Conservation (phyloP, 352 stramenopile genomes). For the Globisporangium lucens region DNA sequence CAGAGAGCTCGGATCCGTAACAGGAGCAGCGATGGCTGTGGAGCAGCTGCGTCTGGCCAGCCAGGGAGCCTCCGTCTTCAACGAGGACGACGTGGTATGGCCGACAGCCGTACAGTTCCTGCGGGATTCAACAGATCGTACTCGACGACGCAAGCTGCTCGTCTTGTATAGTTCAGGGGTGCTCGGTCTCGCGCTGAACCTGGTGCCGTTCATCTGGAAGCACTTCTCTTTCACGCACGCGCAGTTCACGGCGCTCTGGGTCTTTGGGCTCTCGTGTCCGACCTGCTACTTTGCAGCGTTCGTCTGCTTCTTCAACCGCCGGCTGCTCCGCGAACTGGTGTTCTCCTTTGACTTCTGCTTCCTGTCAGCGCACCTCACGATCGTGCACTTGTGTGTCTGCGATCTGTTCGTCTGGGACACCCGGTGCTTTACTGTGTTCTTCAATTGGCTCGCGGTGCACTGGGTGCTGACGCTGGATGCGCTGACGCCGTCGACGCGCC, state of each 20-base stretch:
- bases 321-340: not conserved
- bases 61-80: not conserved
- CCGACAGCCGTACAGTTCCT: not conserved
- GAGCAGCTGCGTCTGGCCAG: not conserved
- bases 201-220: slow-evolving; percentile 2
- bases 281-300: not conserved
- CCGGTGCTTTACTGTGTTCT: not conserved
- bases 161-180: not conserved
- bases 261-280: not conserved
- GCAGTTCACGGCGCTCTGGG: not conserved
- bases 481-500: slow-evolving; percentile 17
- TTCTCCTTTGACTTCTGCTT: slow-evolving; percentile 30
- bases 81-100: not conserved
- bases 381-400: slow-evolving; percentile 18
- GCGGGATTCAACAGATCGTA: not conserved
- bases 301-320: slow-evolving; percentile 2
- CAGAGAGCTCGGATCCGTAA: not conserved
- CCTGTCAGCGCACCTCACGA: slow-evolving; percentile 22
- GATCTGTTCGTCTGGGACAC: slow-evolving; percentile 23
- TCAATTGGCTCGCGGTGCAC: slow-evolving; percentile 23
- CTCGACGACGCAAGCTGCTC: not conserved
- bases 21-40: not conserved
- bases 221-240: not conserved
- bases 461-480: slow-evolving; percentile 22
- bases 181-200: not conserved